Conservation (phyloP, 106 monocot genomes). For the Platanthera zijinensis region DNA sequence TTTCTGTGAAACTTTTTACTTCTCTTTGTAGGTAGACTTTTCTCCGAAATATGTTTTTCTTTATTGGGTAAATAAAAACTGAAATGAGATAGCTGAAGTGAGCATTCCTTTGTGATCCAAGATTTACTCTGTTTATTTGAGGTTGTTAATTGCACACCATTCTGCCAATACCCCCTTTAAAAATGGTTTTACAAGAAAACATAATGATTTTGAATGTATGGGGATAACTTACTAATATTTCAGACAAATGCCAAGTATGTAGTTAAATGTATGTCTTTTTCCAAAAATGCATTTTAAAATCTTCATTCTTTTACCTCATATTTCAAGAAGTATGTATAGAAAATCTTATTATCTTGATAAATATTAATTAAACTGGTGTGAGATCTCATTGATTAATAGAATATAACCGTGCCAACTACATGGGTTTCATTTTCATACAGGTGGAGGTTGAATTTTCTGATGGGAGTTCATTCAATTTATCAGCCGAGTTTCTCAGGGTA, state of each 20-base stretch:
- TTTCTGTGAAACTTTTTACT: not conserved
- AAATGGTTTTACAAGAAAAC: not conserved
- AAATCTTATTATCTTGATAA: not conserved
- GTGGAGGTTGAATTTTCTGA: slow-evolving; percentile 79
- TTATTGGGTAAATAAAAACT: not conserved
- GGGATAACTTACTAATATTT: not conserved
- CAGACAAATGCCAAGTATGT: not conserved
- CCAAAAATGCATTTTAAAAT: not conserved
- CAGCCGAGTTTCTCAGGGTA: slow-evolving; percentile 83
- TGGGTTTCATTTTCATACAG: slow-evolving; percentile 20
- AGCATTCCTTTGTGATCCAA: not conserved
- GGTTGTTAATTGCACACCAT: not conserved
- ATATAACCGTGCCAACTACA: not conserved
- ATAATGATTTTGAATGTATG: not conserved
- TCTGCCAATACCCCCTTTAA: not conserved
- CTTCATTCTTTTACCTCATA: not conserved
- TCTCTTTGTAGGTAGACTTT: not conserved
- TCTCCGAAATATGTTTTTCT: not conserved
- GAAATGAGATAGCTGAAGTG: not conserved
- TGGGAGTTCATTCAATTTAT: slow-evolving; percentile 52
- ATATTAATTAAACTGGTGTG: not conserved
- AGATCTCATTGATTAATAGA: not conserved
- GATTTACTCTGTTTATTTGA: not conserved
- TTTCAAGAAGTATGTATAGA: not conserved
- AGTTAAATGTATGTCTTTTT: not conserved